Conservation (phyloP, 23 red algal genomes). For the Gracilaria gracilis region DNA sequence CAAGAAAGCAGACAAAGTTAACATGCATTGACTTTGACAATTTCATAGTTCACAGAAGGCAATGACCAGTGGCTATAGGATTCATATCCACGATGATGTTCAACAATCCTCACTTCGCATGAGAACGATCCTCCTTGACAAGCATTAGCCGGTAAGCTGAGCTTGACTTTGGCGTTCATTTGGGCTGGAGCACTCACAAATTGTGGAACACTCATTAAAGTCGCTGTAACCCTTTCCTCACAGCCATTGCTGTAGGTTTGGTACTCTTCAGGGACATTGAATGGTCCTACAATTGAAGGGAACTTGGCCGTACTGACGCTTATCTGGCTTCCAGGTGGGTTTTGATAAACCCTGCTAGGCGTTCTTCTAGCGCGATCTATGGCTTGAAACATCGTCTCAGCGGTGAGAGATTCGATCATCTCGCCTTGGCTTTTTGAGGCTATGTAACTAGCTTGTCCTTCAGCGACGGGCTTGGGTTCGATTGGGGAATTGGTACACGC, state of each 20-base stretch:
- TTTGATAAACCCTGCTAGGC: neutral
- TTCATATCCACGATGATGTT: neutral
- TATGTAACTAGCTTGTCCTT: neutral
- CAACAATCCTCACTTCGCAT: constrained; percentile 4
- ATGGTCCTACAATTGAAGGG: neutral
- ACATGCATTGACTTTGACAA: neutral
- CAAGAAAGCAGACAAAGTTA: neutral
- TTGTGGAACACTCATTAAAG: neutral
- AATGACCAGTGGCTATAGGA: neutral
- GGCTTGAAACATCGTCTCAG: neutral
- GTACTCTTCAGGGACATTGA: neutral
- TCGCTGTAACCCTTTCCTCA: neutral
- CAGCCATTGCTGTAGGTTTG: constrained; percentile 18
- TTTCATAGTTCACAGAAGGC: neutral
- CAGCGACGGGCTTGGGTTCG: neutral
- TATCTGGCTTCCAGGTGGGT: neutral
- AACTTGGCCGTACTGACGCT: neutral
- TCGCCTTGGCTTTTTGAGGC: neutral
- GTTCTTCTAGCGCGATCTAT: neutral
- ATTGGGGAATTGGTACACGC: neutral
- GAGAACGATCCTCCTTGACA: neutral
- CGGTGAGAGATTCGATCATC: neutral
- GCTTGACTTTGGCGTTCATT: neutral
- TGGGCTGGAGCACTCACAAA: constrained; percentile 1
- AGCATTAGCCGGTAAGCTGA: neutral